Percentiles rank a stretch among this genome's conserved stretches.
phyloP scores from a whole-genome alignment of 441 rosid genomes.

The Sinapis alba region DNA sequence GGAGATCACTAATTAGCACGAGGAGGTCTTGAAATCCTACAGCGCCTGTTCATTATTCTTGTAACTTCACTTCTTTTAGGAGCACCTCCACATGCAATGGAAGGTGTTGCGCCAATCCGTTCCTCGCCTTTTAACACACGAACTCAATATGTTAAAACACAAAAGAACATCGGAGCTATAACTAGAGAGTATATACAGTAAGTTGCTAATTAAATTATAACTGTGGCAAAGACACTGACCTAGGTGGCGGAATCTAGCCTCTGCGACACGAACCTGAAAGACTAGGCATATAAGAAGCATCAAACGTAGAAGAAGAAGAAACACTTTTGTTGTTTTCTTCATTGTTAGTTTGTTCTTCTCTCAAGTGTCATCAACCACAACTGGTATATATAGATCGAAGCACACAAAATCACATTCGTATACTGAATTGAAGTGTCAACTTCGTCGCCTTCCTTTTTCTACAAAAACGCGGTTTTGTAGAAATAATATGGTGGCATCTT shows the following conservation, averaged over 20 bases:
- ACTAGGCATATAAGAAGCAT: background rate
- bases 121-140: background rate
- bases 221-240: slow-evolving; percentile 1
- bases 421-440: background rate
- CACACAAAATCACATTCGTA: background rate
- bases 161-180: background rate
- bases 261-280: background rate
- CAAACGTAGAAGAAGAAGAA: background rate
- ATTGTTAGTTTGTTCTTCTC: background rate
- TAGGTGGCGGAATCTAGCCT: background rate
- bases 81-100: background rate
- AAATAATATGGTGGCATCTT: background rate
- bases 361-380: background rate
- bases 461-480: background rate
- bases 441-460: background rate
- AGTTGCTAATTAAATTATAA: too few species aligned
- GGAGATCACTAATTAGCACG: background rate
- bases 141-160: background rate
- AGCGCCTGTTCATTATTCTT: background rate
- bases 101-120: background rate
- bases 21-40: background rate
- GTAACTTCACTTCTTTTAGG: background rate
- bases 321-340: background rate
- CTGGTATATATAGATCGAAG: background rate
- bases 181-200: background rate